Percentiles rank a stretch among this genome's conserved stretches.
These are phyloP conservation scores for Pythium insidiosum DNA, from an alignment of 352 stramenopile species.

Conservation along the genomic window DNA sequence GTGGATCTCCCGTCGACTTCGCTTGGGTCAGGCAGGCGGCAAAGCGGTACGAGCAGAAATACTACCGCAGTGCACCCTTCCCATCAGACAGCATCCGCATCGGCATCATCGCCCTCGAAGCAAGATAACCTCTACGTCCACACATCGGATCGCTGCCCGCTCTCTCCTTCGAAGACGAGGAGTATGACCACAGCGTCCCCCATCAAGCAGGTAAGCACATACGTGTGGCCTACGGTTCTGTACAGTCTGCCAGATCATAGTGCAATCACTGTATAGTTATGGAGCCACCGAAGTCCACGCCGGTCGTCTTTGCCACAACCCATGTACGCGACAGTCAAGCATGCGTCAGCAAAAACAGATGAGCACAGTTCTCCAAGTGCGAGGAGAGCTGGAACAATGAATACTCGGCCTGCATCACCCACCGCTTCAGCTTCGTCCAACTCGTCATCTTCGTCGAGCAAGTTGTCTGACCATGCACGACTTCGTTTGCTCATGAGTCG, in stretches of 20 bases:
- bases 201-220: slow-evolving; percentile 20
- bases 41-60: background rate
- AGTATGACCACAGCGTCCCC: slow-evolving; percentile 33
- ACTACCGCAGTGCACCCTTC: slow-evolving; percentile 5
- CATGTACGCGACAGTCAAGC: slow-evolving; percentile 3
- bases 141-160: slow-evolving; percentile 13
- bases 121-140: slow-evolving; percentile 19
- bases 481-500: slow-evolving; percentile 65
- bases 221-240: slow-evolving; percentile 7
- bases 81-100: background rate
- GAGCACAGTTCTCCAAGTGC: too few species aligned
- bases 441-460: slow-evolving; percentile 1
- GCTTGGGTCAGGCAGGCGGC: too few species aligned
- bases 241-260: background rate
- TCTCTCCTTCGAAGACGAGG: slow-evolving; percentile 23
- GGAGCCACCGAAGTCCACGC: background rate
- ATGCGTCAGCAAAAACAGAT: background rate
- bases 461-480: slow-evolving; percentile 45
- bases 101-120: too few species aligned
- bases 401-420: too few species aligned
- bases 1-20: too few species aligned
- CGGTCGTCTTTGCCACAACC: too few species aligned
- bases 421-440: too few species aligned
- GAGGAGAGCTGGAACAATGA: too few species aligned
- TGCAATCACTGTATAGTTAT: background rate